These are phyloP conservation scores for Colletotrichum cereale DNA, from an alignment of 2,329 filamentous ascomycete genomes.

Conservation along the genomic window DNA sequence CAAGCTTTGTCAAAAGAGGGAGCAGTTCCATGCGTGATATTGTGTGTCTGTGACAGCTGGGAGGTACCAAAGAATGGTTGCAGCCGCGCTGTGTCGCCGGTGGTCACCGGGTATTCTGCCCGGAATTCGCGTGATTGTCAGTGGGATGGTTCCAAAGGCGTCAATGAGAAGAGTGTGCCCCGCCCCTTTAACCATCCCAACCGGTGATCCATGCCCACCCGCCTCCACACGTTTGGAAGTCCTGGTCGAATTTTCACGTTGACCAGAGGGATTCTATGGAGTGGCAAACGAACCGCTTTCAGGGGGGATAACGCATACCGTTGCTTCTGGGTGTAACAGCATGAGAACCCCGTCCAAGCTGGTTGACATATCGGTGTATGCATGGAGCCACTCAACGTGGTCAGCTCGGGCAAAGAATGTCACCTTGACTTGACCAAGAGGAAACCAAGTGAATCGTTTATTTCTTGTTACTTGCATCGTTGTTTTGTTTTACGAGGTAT, in stretches of 20 bases:
- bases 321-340: background rate
- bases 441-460: background rate
- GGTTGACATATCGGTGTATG: background rate
- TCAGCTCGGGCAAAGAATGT: background rate
- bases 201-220: background rate
- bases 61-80: background rate
- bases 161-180: background rate
- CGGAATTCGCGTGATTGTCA: background rate
- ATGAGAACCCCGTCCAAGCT: background rate
- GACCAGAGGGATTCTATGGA: background rate
- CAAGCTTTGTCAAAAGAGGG: background rate
- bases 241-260: background rate
- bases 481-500: background rate
- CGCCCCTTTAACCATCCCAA: background rate
- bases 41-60: background rate
- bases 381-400: background rate
- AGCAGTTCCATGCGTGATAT: no score
- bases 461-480: background rate
- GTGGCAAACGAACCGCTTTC: background rate
- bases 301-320: background rate
- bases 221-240: background rate
- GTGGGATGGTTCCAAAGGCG: background rate
- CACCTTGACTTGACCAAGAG: background rate
- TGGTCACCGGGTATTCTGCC: background rate
- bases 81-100: background rate